Base-by-base conservation (phyloP, 2,329 filamentous ascomycete genomes). In the Chaetomiaceae sp. region DNA sequence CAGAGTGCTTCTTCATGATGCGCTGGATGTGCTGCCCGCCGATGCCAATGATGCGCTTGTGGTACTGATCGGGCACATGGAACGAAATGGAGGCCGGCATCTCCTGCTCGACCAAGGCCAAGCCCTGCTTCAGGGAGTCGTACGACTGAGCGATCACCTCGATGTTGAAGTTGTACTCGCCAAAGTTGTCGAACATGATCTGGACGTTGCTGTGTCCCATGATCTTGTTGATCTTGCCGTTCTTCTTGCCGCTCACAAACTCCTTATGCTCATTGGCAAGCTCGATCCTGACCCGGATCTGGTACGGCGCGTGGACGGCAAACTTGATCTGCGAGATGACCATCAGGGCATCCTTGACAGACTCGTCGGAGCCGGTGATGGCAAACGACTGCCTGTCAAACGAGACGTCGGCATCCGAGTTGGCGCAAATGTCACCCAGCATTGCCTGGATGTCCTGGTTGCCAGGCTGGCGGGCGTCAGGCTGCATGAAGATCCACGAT, bases 201-300 rank as follows among this genome's bases (percentile, higher is more conserved):
- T 99, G 94, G 12, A 99, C 94, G 64, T 95, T 96, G 79, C 91
- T 96, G 72, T 97, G 92, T 22, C 92, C 94, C 94, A 99, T 99
- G 66, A 99, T 99, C 79, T 99, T 99, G 79, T 99, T 99, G 72
- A 99, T 99, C 76, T 99, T 99, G 72, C 94, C 94, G 65, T 99
- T 99, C 78, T 99, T 99, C 79, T 99, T 99, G 63, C 94, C 94
- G 63, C 91, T 96, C 53, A 99, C 94, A 68, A 99, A 99, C 68
- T 99, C 94, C 72, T 99, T 99, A 77, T 99, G 94, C 74, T 99
- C 94, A 67, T 97, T 97, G 66, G 94, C 94, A 53, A 99, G 85
- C 75, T 99, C 94, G 59, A 99, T 95, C 77, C 97, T 97, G 67
- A 99, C 92, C 53, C 91, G 85, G 68, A 99, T 95, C 68, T 95